These are phyloP conservation scores for Galeopsis tetrahit DNA, from an alignment of 257 asterid genomes.

Conservation along the genomic window DNA sequence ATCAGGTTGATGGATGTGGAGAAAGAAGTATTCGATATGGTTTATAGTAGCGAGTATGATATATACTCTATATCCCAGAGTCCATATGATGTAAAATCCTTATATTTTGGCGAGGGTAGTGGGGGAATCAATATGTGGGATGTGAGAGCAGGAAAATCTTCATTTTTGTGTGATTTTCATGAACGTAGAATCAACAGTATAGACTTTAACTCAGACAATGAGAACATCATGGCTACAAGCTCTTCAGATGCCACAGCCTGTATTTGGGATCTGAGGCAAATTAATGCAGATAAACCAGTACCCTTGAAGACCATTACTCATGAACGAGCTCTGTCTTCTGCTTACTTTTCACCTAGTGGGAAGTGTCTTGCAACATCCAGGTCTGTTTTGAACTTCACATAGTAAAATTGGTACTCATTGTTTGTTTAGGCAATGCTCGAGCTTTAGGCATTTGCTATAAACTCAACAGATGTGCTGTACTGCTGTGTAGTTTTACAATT, in stretches of 20 bases:
- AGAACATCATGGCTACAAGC: slow-evolving; percentile 74
- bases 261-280: slow-evolving; percentile 87
- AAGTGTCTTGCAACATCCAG: slow-evolving; percentile 85
- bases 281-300: slow-evolving; percentile 42
- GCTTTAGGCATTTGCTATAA: background rate
- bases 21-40: slow-evolving; percentile 72
- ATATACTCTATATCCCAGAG: slow-evolving; percentile 58
- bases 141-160: slow-evolving; percentile 66
- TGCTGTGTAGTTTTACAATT: background rate
- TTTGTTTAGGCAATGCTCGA: background rate
- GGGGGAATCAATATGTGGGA: slow-evolving; percentile 72
- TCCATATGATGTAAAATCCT: slow-evolving; percentile 53
- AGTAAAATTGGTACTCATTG: background rate
- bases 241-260: slow-evolving; percentile 84
- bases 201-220: slow-evolving; percentile 66
- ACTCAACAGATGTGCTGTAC: background rate
- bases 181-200: slow-evolving; percentile 70
- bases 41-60: slow-evolving; percentile 51
- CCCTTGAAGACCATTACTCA: slow-evolving; percentile 60
- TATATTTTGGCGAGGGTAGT: slow-evolving; percentile 66
- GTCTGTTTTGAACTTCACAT: slow-evolving; percentile 42
- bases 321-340: slow-evolving; percentile 75
- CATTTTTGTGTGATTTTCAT: slow-evolving; percentile 58
- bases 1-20: slow-evolving; percentile 82
- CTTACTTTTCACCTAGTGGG: slow-evolving; percentile 91